Evolutionary conservation across 495 filamentous ascomycete species (phyloP), one percentile per base, ranked within the genome.

Genomic region (Neurospora sp.): DNA sequence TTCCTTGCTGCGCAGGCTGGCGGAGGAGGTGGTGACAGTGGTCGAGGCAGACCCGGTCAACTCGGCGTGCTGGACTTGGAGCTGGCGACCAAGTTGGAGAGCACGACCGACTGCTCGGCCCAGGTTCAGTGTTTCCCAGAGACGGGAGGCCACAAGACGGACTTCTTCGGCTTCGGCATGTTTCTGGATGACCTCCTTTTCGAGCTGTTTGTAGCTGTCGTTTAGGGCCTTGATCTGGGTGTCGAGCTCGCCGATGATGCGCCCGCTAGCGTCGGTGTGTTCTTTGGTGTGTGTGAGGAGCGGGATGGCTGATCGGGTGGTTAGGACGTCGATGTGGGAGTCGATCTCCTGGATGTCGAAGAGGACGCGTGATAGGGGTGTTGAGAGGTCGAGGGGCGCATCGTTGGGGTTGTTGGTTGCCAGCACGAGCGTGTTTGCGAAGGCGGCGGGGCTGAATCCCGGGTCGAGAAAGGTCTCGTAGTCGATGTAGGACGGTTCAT

Each of bases 281-380:
- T 86, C 84, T 73, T 88, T 85, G 37, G 93, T 96, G 82, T 97
- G 87, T 20, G 89, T 84, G 37, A 98, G 87, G n/a, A 98, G 85
- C 1, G 94, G 92, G 8, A 95, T 84, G 16, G 96, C 92, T 68
- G 92, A 91, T 76, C 90, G 89, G 68, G 93, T 96, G 61, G 94
- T 97, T 35, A 99, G 87, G 20, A 87, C 86, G 82, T 98, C 91
- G 74, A 98, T 97, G 78, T 97, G 93, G 1, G 94, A 97, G 82
- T 98, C 94, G 73, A 99, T 91, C 81, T 98, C 96, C 80, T 99
- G 96, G 18, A 96, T 88, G 82, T 99, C 96, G 82, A 99, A 99
- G 20, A 98, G 88, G 14, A 98, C 96, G 68, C 93, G 89, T 3
- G 94, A 97, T 42, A 98, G 88, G 3, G 96, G 96, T 41, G 96